Evolutionary conservation across 1,284 basidiomycete genomes (phyloP), one percentile per base, ranked within the genome.

Genomic region (Polyporus tsugae): DNA sequence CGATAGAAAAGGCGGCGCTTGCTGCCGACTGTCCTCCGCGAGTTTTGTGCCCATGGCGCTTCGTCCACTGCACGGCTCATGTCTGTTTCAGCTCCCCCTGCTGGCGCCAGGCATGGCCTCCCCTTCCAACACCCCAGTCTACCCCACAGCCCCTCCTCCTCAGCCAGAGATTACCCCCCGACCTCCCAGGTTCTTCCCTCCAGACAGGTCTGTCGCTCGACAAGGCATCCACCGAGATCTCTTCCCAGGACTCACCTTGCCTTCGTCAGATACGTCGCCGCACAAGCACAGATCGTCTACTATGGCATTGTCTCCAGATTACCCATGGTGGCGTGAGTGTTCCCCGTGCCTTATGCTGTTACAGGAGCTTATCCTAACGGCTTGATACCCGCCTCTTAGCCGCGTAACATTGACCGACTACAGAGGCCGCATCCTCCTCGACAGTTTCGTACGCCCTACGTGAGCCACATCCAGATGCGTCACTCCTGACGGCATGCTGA

Each of bases 361-460:
- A 58, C 10, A 22, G 60, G 41, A 67, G 58, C 61, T 33, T 70
- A 39, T 55, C 80, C 80, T 63, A 75, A 82, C 60, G 80, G 80
- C 79, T 36, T 73, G 53, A 33, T 44, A 10, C 41, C 39, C 41
- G 64, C 64, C 57, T 62, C 17, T 17, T 63, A 82, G 82, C 19
- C 80, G 81, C 55, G 79, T 84, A 33, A 80, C 80, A 19, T 63
- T 83, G 33, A 76, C 82, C 22, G 86, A 89, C 75, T 87, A 87
- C 71, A 80, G 82, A 73, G 87, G 88, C n/a, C 74, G 79, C 42
- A 70, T 81, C 13, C 66, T 89, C 19, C 78, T 86, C 62, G 88
- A 90, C 73, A 85, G 83, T 33, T 85, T 81, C 74, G 85, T 90
- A 55, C 83, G 80, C 39, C 88, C 88, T 58, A 87, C 84, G 86